Evolutionary conservation across 2,329 filamentous ascomycete species (phyloP).

Genomic region (Triangularia verruculosa): DNA sequence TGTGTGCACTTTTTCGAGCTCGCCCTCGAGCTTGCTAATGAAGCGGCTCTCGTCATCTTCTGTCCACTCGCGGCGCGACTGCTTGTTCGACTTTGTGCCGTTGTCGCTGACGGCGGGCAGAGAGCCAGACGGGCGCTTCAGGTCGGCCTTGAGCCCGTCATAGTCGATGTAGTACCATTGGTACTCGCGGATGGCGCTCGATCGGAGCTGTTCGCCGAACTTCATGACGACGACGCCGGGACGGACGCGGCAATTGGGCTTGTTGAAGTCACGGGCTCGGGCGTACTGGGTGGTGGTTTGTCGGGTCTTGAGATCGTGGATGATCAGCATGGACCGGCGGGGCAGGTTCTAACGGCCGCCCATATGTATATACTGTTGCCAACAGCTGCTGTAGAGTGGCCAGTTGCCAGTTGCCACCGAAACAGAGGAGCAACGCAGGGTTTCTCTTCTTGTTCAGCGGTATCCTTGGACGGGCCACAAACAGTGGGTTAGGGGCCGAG

Average conservation of each 20-base stretch:
- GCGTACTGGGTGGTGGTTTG: constrained; percentile 42
- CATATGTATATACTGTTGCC: background rate
- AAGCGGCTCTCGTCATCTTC: constrained; percentile 91
- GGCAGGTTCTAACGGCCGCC: constrained; percentile 6
- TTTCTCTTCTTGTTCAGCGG: background rate
- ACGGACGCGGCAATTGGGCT: constrained; percentile 36
- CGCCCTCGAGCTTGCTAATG: constrained; percentile 79
- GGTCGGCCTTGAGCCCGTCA: constrained; percentile 82
- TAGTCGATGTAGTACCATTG: constrained; percentile 99
- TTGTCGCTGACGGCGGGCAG: constrained; percentile 30
- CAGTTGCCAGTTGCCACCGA: constrained; percentile 6
- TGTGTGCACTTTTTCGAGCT: constrained; percentile 95
- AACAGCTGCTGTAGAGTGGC: background rate
- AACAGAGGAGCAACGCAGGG: background rate
- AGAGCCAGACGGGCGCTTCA: constrained; percentile 68
- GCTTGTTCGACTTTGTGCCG: constrained; percentile 38
- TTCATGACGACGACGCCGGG: constrained; percentile 64
- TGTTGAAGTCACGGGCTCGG: constrained; percentile 27
- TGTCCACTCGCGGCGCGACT: constrained; percentile 68
- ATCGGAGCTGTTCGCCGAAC: constrained; percentile 96
- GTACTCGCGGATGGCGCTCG: constrained; percentile 94
- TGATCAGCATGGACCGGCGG: constrained; percentile 47
- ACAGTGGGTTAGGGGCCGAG: background rate
- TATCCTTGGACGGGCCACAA: background rate
- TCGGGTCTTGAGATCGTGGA: constrained; percentile 47